Conservation (phyloP, 148 eudicot species). For the Rhododendron griersonianum region DNA sequence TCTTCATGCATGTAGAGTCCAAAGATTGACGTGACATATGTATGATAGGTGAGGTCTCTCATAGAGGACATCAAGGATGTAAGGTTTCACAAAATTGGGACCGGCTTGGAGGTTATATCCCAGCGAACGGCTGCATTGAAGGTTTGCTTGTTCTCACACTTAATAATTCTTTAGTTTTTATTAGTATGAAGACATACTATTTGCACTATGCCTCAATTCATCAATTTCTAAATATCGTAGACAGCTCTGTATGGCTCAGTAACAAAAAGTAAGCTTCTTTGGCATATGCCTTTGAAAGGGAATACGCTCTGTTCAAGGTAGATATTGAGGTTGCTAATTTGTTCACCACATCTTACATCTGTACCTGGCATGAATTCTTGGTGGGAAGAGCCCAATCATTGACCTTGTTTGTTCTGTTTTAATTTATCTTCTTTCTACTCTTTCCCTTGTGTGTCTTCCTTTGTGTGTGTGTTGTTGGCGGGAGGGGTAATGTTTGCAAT, state of each 20-base stretch:
- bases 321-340: not conserved
- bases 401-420: not conserved
- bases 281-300: not conserved
- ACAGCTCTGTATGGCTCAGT: not conserved
- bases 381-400: not conserved
- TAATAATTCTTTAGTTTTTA: not conserved
- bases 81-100: conserved; percentile 91
- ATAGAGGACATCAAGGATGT: conserved; percentile 96
- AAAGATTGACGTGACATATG: not conserved
- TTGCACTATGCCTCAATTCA: not conserved
- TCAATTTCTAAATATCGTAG: not conserved
- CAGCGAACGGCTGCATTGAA: conserved; percentile 77
- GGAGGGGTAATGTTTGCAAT: not conserved
- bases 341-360: not conserved
- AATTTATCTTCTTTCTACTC: not conserved
- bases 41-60: conserved; percentile 77
- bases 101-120: conserved; percentile 85
- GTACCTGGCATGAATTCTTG: not conserved
- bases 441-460: not conserved
- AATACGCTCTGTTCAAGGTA: not conserved
- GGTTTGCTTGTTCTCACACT: conserved; percentile 33
- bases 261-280: not conserved
- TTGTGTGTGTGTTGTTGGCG: not conserved
- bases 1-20: not conserved
- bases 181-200: not conserved